phyloP scores from a whole-genome alignment of 2,329 filamentous ascomycete species.

The Trichothecium roseum region DNA sequence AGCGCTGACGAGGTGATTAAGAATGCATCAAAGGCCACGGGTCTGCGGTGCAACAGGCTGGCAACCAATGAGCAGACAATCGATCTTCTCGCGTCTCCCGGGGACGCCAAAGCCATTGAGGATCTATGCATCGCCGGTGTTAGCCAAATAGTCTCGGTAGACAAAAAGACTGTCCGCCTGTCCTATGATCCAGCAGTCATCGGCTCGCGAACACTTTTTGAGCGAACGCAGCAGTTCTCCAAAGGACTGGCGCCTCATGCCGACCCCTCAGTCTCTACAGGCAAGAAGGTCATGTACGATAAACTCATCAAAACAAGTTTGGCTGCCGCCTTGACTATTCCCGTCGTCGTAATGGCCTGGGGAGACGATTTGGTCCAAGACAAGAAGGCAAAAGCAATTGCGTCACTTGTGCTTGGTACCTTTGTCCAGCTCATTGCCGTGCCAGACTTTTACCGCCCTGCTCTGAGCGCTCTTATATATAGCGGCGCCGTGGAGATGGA shows the following conservation, averaged over 20 bases:
- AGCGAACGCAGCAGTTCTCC: constrained; percentile 7
- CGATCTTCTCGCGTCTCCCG: constrained; percentile 11
- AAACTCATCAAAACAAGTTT: constrained; percentile 19
- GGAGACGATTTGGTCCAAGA: constrained; percentile 9
- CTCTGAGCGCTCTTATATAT: constrained; percentile 35
- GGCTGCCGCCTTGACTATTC: constrained; percentile 20
- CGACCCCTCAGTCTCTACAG: constrained; percentile 17
- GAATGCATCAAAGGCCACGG: constrained; percentile 7
- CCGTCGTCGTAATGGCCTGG: constrained; percentile 22
- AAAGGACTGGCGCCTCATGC: constrained; percentile 18
- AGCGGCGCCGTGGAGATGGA: constrained; percentile 42
- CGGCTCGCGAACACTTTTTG: constrained; percentile 19
- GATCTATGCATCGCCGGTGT: constrained; percentile 13
- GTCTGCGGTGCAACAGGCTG: constrained; percentile 12
- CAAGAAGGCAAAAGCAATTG: constrained; percentile 11
- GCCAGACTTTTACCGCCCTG: constrained; percentile 37
- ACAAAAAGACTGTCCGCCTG: constrained; percentile 19
- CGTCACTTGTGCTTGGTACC: constrained; percentile 35
- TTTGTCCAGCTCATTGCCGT: constrained; percentile 38
- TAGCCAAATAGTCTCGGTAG: constrained; percentile 12
- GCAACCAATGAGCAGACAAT: constrained; percentile 13
- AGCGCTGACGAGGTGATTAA: constrained; percentile 17
- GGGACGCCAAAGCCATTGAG: constrained; percentile 11
- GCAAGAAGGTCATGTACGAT: constrained; percentile 18
- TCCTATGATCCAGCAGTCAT: constrained; percentile 22